Evolutionary conservation across 2,329 filamentous ascomycete species (phyloP), one percentile per base, ranked within the genome.

Genomic region (Sporothrix brasiliensis): DNA sequence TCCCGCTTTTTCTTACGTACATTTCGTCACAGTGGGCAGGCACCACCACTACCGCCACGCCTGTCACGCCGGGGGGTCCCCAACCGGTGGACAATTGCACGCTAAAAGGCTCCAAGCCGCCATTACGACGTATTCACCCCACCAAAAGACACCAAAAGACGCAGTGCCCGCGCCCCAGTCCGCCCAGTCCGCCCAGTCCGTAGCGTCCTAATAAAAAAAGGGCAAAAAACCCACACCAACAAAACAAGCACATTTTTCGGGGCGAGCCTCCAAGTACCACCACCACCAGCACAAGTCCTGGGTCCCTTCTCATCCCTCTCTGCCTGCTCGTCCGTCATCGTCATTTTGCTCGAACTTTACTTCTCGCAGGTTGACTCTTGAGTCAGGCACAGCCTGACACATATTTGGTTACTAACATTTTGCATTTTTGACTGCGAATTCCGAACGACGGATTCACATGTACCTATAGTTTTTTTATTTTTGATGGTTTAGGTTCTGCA

Each of bases 1-100:
- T 65, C 69, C 66, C 66, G 69, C 66, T 65, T 71, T 71, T 68
- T 66, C 63, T 53, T 60, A 49, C 63, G 63, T 63, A 67, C 34
- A 34, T 34, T 67, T 56, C 41, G 52, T 70, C 61, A 50, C 56
- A 30, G 39, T 27, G 39, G 21, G 39, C 39, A 47, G 39, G 58
- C 56, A 19, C 13, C 10, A 19, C 52, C 56, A 19, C 13, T 21
- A 19, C 52, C 11, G 39, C 39, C 58, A 44, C 58, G 58, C 58
- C 56, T 61, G 39, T 13, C 58, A 61, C n/a, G 39, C 47, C 39
- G 47, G 10, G 39, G 21, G n/a, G 39, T 13, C 52, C 16, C 21
- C 52, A 27, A 41, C 58, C 47, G 56, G 39, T 47, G 24, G n/a
- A 49, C 14, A 19, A 19, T 14, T 10, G 34, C 58, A 61, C 34